phyloP scores from a whole-genome alignment of 352 stramenopile species.

The Globisporangium canariense region DNA sequence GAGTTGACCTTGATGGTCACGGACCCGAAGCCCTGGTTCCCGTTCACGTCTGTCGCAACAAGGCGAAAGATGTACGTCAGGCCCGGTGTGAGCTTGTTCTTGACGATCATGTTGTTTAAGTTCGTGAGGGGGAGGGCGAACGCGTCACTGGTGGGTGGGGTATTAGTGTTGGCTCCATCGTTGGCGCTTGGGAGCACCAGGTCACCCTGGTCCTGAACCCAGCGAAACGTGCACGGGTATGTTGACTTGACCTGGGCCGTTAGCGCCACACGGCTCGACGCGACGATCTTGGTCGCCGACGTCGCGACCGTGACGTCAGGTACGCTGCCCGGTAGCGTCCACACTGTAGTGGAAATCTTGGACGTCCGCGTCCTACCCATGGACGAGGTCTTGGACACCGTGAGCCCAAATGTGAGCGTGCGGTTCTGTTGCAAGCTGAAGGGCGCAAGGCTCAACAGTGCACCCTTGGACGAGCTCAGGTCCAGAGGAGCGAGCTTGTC shows the following conservation, averaged over 20 bases:
- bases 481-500: constrained; percentile 16
- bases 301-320: constrained; percentile 35
- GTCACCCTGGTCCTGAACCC: constrained; percentile 59
- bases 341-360: constrained; percentile 32
- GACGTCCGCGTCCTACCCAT: constrained; percentile 2
- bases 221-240: constrained; percentile 57
- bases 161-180: constrained; percentile 25
- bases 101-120: constrained; percentile 44
- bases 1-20: constrained; percentile 55
- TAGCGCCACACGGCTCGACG: constrained; percentile 38
- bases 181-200: constrained; percentile 30
- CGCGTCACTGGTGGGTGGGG: constrained; percentile 22
- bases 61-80: constrained; percentile 67
- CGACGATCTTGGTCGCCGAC: constrained; percentile 41
- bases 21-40: constrained; percentile 48
- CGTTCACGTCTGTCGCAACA: constrained; percentile 46
- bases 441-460: constrained; percentile 34
- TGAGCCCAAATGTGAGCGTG: constrained; percentile 48
- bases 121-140: constrained; percentile 60
- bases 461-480: constrained; percentile 10
- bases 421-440: constrained; percentile 39
- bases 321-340: constrained; percentile 43
- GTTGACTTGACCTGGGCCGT: constrained; percentile 38
- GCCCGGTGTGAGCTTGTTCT: constrained; percentile 55
- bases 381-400: constrained; percentile 25